Evolutionary conservation across 306 rosid genomes (phyloP).

Genomic region (Fragaria nilgerrensis): DNA sequence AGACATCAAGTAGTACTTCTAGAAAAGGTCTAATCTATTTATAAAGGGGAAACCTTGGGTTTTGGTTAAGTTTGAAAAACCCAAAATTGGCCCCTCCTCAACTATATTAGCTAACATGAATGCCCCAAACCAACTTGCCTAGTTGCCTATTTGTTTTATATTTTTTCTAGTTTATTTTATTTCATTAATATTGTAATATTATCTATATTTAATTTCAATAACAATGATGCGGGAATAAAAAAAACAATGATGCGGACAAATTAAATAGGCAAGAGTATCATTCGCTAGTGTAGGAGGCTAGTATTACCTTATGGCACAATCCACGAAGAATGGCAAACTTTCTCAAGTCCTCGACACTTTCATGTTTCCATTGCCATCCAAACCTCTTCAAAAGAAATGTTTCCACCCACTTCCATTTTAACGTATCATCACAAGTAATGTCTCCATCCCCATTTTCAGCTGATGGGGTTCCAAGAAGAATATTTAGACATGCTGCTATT

Average conservation of each 20-base stretch:
- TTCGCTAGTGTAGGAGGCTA: not conserved
- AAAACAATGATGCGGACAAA: not conserved
- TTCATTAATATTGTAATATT: not conserved
- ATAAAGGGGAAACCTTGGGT: not conserved
- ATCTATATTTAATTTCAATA: not conserved
- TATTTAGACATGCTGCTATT: constrained; percentile 81
- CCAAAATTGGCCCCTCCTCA: not conserved
- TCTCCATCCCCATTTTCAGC: constrained; percentile 48
- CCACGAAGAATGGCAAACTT: constrained; percentile 93
- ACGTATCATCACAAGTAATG: constrained; percentile 41
- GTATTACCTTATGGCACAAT: constrained; percentile 81
- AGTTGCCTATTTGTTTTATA: not conserved
- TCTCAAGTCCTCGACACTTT: constrained; percentile 61
- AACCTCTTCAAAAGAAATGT: constrained; percentile 77
- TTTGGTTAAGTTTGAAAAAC: not conserved
- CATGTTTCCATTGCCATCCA: constrained; percentile 79
- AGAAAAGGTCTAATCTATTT: constrained; percentile 8
- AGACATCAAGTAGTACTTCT: not conserved
- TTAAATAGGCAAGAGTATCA: not conserved
- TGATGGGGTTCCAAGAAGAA: constrained; percentile 72
- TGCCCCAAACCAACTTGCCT: not conserved
- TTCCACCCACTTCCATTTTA: constrained; percentile 96
- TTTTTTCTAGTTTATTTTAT: not conserved
- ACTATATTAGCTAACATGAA: not conserved
- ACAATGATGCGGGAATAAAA: not conserved